phyloP scores from a whole-genome alignment of 371 early-diverging fungal genomes.

The Blastocladiella emersonii region DNA sequence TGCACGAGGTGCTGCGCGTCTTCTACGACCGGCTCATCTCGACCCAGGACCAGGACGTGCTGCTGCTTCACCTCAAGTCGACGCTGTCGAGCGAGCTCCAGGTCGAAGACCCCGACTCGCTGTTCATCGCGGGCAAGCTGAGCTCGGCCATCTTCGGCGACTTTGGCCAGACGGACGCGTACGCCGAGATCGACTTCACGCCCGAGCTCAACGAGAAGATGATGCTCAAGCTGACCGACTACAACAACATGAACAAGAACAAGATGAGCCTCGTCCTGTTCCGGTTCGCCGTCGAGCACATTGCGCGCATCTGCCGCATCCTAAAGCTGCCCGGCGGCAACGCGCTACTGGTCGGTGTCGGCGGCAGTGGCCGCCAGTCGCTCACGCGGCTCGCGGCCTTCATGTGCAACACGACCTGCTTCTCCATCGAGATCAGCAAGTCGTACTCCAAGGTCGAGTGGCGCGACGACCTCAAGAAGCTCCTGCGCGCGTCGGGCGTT shows the following conservation, averaged over 20 bases:
- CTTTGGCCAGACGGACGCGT: slow-evolving; percentile 30
- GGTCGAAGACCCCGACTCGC: slow-evolving; percentile 36
- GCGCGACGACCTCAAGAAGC: slow-evolving; percentile 39
- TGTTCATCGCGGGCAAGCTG: slow-evolving; percentile 38
- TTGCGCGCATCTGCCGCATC: slow-evolving; percentile 37
- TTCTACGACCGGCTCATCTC: slow-evolving; percentile 41
- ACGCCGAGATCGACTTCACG: slow-evolving; percentile 34
- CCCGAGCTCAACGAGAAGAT: slow-evolving; percentile 27
- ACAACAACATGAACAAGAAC: slow-evolving; percentile 32
- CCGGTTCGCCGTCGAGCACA: slow-evolving; percentile 40
- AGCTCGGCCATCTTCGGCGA: slow-evolving; percentile 18
- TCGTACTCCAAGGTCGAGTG: slow-evolving; percentile 37
- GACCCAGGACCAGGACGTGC: slow-evolving; percentile 11
- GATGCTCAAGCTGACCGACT: slow-evolving; percentile 38
- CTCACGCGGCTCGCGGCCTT: slow-evolving; percentile 35
- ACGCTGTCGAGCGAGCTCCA: slow-evolving; percentile 28
- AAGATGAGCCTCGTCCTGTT: slow-evolving; percentile 43
- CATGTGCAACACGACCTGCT: slow-evolving; percentile 41
- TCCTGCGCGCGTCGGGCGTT: slow-evolving; percentile 28
- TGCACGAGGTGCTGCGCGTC: slow-evolving; percentile 36
- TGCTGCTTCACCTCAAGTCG: slow-evolving; percentile 24
- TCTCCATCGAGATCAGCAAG: slow-evolving; percentile 41
- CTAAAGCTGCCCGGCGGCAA: slow-evolving; percentile 38
- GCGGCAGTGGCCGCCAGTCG: slow-evolving; percentile 41
- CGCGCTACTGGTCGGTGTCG: slow-evolving; percentile 40